Conservation (phyloP, 352 stramenopile genomes). For the Globisporangium paroecandrum region DNA sequence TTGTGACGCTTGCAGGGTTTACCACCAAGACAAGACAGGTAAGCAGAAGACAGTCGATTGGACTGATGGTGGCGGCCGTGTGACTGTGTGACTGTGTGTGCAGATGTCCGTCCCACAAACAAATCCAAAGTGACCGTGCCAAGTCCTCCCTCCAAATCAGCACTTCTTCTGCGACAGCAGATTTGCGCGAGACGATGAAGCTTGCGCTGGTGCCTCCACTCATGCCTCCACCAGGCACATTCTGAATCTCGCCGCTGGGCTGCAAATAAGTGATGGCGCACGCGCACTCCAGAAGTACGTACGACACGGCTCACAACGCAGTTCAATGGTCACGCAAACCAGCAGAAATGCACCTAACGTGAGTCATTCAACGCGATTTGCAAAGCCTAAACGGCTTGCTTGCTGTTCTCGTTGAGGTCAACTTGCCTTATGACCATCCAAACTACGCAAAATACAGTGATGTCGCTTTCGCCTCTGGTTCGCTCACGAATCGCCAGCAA, state of each 20-base stretch:
- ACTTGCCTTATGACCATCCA: neutral
- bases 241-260: too few relatives aligned
- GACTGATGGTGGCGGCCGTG: neutral
- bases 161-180: neutral
- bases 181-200: neutral
- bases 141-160: neutral
- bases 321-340: neutral
- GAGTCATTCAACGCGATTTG: neutral
- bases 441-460: neutral
- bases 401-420: neutral
- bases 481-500: conserved; percentile 48
- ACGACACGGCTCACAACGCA: neutral
- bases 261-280: neutral
- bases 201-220: neutral
- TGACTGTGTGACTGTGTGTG: neutral
- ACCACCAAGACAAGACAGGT: too few relatives aligned
- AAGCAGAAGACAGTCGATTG: too few relatives aligned
- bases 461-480: neutral
- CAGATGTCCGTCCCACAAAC: neutral
- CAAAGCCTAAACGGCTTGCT: neutral
- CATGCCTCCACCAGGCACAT: too few relatives aligned
- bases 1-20: too few relatives aligned
- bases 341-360: neutral
- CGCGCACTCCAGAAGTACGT: neutral
- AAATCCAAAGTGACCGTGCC: too few relatives aligned